Evolutionary conservation across 2,329 filamentous ascomycete genomes (phyloP), one percentile per base, ranked within the genome.

Genomic region (Metarhizium robertsii): DNA sequence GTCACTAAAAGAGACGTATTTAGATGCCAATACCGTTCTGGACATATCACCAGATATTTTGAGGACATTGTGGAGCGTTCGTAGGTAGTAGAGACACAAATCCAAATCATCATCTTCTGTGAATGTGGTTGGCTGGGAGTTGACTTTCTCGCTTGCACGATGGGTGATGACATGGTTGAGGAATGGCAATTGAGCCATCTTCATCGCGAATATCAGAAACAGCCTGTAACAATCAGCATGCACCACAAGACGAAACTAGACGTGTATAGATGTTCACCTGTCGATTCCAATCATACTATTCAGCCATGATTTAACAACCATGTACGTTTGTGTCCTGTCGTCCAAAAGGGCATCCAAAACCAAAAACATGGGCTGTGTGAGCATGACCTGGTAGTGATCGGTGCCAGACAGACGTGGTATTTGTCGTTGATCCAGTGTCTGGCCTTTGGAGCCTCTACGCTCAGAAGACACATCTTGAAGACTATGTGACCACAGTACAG

Each of bases 401-500:
- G 76, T 75, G 6, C 82, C 83, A 7, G 70, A 79, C 61, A 79
- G 73, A 30, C 79, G 74, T 14, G 70, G 69, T 3, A 60, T 59
- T n/a, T 60, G 55, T 62, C 69, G 59, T 61, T 58, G 50, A 67
- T 74, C 60, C 58, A 68, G 54, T 60, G 69, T 36, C 5, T 73
- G 73, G 1, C 72, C 70, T 60, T 76, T 80, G 6, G 78, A 73
- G 6, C 73, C 70, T 57, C 78, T 73, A n/a, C 79, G 72, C 54
- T 83, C 80, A 11, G 75, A 70, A 18, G 74, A 71, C 64, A 76
- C 80, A 58, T 84, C 84, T 64, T 86, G 83, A 32, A 86, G 68
- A 20, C 80, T 89, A 66, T 95, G 90, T n/a, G 85, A 86, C 90
- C 91, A 96, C 3, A 95, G 71, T 4, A 90, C 81, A 45, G 81